Base-by-base conservation (phyloP, 805 yeast genomes). In the Lipomyces sp. region DNA sequence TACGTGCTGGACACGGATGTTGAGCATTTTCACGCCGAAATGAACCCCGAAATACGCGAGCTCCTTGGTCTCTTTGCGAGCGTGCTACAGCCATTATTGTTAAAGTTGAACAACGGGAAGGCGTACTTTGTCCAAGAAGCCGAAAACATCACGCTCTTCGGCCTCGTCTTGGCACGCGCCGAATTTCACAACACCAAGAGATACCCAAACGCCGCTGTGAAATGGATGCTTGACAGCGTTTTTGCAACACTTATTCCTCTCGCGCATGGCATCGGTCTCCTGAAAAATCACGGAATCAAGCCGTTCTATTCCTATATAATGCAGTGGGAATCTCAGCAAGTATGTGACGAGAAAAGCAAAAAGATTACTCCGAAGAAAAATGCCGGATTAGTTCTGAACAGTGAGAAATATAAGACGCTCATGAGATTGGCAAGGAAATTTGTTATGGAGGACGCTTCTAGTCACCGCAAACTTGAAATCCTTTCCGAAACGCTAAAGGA, bases 281-380 rank as follows among this genome's bases (percentile, higher is more conserved):
- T 93, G 32, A 83, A 82, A 60, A 80, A 86, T 18, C 95, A 93
- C 66, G 98, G 98, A 0, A 71, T 91, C 6, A 68, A 77, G 40
- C 82, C 95, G 0, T 93, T 93, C 63, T 84, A 78, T 65, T 71
- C 75, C 5, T 85, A 84, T 70, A 75, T 64, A 67, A 67, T 19
- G 82, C 82, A 37, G 14, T 39, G 46, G 49, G 47, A 45, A 23
- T 31, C 35, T 18, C 46, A 44, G 21, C 7, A 29, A 2, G 2
- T 18, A 10, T 24, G 43, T 14, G 33, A 19, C 4, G 11, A 34
- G 1, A 49, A 49, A 5, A 50, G 45, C 29, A 13, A 36, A 4
- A 48, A 48, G 34, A 53, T 40, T 22, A 47, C 43, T 5, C 53
- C 53, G 14, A 53, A 53, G 32, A 18, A 29, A 16, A 51, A 47